Evolutionary conservation across 2,329 filamentous ascomycete genomes (phyloP).

Genomic region (Pestalotiopsis sp.): DNA sequence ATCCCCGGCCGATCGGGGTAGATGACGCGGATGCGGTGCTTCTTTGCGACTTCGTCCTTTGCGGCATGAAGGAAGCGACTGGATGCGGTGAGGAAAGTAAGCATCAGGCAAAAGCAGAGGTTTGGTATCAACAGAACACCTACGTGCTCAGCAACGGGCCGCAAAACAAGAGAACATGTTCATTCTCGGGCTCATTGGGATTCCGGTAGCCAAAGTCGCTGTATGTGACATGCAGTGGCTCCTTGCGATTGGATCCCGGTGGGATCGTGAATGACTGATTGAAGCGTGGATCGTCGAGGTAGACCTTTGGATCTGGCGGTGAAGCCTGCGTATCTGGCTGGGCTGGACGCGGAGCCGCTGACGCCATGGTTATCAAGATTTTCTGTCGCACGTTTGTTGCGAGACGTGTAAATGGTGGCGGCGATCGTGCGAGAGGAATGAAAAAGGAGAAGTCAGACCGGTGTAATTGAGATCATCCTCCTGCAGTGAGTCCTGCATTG

Average conservation of each 20-base stretch:
- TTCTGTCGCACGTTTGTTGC: no score
- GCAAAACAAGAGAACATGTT: constrained; percentile 10
- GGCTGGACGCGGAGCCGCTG: no score
- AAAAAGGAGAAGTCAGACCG: no score
- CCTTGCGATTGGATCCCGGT: constrained; percentile 12
- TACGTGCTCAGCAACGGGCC: constrained; percentile 4
- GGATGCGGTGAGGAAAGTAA: not conserved
- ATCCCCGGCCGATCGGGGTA: constrained; percentile 35
- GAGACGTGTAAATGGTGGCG: no score
- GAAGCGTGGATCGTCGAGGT: constrained; percentile 14
- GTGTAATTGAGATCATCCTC: no score
- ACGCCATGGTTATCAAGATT: no score
- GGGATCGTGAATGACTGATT: constrained; percentile 16
- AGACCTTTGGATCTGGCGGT: not conserved
- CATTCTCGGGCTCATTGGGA: constrained; percentile 9
- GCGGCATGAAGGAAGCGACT: constrained; percentile 16
- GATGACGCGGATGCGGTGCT: constrained; percentile 33
- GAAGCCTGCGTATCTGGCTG: no score
- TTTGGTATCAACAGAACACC: not conserved
- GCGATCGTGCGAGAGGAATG: no score
- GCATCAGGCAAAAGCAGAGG: not conserved
- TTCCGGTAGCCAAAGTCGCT: constrained; percentile 4
- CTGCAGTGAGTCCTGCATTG: no score
- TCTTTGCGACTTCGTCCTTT: constrained; percentile 33
- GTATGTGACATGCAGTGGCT: constrained; percentile 19